These are phyloP conservation scores for Colletotrichum sp. DNA, from an alignment of 2,329 filamentous ascomycete genomes.

Conservation along the genomic window DNA sequence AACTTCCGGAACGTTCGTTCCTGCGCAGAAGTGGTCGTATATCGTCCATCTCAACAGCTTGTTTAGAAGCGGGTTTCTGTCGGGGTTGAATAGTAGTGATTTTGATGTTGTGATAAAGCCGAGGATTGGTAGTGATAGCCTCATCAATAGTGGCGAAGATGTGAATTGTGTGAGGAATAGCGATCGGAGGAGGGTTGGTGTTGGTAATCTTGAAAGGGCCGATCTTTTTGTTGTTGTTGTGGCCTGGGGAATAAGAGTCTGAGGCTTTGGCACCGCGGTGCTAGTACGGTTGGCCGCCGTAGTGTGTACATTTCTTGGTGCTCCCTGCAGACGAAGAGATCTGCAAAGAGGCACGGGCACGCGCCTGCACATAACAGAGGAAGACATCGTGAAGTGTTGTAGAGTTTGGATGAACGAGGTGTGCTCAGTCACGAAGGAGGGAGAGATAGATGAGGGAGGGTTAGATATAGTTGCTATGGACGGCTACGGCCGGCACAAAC, in stretches of 20 bases:
- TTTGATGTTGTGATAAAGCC: slow-evolving; percentile 13
- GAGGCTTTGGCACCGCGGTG: neutral
- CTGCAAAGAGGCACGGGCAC: slow-evolving; percentile 1
- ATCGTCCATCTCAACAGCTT: slow-evolving; percentile 80
- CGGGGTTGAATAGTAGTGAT: slow-evolving; percentile 62
- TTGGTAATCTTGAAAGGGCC: slow-evolving; percentile 3
- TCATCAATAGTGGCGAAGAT: slow-evolving; percentile 9
- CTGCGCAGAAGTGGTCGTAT: slow-evolving; percentile 91
- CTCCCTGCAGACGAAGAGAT: neutral
- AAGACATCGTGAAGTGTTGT: neutral
- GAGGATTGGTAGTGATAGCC: neutral
- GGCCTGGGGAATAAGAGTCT: neutral
- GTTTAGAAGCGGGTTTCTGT: slow-evolving; percentile 75
- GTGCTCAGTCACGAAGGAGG: neutral
- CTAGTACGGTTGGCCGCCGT: neutral
- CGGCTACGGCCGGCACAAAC: slow-evolving; percentile 19
- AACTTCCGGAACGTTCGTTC: slow-evolving; percentile 75
- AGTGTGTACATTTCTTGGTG: neutral
- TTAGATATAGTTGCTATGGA: slow-evolving; percentile 6
- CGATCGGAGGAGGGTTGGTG: neutral
- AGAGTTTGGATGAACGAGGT: neutral
- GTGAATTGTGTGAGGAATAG: slow-evolving; percentile 10
- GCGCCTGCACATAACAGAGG: neutral
- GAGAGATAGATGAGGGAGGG: neutral
- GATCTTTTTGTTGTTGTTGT: neutral